phyloP scores from a whole-genome alignment of 768 basidiomycete species.

The Mycena floridula region DNA sequence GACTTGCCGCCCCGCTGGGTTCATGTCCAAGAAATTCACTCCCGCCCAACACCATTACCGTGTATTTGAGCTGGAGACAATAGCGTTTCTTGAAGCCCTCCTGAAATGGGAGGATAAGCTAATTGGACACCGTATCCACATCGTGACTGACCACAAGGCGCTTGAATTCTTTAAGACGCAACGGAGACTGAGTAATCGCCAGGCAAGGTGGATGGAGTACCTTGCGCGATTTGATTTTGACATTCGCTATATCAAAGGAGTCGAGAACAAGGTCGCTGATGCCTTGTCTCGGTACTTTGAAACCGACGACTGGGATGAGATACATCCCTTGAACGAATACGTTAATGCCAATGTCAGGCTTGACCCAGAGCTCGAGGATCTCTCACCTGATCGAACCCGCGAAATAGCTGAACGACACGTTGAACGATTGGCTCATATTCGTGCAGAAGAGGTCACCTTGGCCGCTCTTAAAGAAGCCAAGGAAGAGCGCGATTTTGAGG shows the following conservation, averaged over 20 bases:
- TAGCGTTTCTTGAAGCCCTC: constrained; percentile 11
- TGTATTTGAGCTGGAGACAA: constrained; percentile 13
- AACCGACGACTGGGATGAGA: constrained; percentile 2
- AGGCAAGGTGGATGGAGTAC: background rate
- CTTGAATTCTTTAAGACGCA: constrained; percentile 16
- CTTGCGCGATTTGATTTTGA: background rate
- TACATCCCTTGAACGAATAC: constrained; percentile 1
- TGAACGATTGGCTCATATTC: background rate
- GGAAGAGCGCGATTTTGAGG: background rate
- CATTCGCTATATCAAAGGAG: background rate
- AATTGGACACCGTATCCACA: constrained; percentile 12
- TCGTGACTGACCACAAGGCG: constrained; percentile 19
- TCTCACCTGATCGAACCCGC: background rate
- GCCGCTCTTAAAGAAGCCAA: background rate
- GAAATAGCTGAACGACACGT: background rate
- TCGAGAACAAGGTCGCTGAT: constrained; percentile 5
- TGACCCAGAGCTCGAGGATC: constrained; percentile 5
- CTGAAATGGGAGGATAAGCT: constrained; percentile 24
- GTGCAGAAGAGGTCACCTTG: background rate
- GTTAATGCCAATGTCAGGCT: constrained; percentile 6
- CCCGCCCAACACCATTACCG: constrained; percentile 16
- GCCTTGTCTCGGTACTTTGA: constrained; percentile 8
- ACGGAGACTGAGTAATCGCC: constrained; percentile 2
- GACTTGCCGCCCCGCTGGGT: constrained; percentile 17
- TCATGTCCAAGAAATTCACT: constrained; percentile 23